phyloP scores from a whole-genome alignment of 805 yeast species.

The Hanseniaspora meyeri region DNA sequence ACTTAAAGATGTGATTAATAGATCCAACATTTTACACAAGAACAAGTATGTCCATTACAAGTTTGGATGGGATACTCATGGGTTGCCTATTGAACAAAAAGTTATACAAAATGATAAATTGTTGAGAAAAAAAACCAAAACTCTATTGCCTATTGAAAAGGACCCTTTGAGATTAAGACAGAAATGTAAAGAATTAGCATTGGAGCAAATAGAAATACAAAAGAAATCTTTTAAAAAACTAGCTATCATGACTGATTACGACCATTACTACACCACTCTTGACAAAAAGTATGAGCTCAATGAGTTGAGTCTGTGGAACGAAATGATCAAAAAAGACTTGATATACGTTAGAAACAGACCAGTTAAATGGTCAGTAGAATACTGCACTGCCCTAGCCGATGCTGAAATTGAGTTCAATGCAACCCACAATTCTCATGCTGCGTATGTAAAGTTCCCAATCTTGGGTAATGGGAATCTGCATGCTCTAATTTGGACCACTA shows the following conservation, averaged over 20 bases:
- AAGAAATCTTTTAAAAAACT: constrained; percentile 49
- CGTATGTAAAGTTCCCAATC: constrained; percentile 56
- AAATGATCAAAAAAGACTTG: constrained; percentile 51
- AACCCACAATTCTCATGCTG: constrained; percentile 55
- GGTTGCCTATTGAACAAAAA: constrained; percentile 87
- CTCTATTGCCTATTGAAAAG: constrained; percentile 35
- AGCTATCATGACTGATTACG: constrained; percentile 79
- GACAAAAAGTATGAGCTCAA: constrained; percentile 55
- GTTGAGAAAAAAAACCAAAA: constrained; percentile 12
- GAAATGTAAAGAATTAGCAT: constrained; percentile 42
- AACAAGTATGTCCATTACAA: constrained; percentile 56
- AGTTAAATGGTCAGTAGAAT: constrained; percentile 94
- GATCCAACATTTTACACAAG: constrained; percentile 47
- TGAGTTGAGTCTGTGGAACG: constrained; percentile 60
- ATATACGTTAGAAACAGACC: constrained; percentile 83
- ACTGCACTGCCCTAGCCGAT: constrained; percentile 89
- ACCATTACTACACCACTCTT: constrained; percentile 61
- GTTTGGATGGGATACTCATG: constrained; percentile 99
- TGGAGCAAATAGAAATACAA: constrained; percentile 53
- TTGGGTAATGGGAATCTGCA: constrained; percentile 7
- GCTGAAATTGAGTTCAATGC: constrained; percentile 85
- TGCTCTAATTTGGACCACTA: constrained; percentile 84
- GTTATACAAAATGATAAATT: constrained; percentile 36
- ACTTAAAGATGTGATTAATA: constrained; percentile 69
- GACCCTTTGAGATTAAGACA: constrained; percentile 45